phyloP scores from a whole-genome alignment of 306 rosid species.

The Luffa acutangula region DNA sequence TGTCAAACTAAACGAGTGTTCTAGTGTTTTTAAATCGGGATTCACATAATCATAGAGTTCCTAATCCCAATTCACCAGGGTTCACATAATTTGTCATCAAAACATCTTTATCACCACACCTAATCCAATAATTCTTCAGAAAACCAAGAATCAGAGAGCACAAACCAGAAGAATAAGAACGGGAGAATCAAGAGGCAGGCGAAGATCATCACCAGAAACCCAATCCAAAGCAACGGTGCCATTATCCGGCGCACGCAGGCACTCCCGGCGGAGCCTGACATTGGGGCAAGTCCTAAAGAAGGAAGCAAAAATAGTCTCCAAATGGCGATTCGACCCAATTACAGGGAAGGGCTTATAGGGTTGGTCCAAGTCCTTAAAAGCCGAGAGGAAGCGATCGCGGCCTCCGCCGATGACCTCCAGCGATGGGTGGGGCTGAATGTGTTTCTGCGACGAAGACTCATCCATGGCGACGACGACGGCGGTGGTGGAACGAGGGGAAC shows the following conservation, averaged over 20 bases:
- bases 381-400: conserved; percentile 36
- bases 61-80: not conserved
- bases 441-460: not conserved
- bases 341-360: conserved; percentile 51
- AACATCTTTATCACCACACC: not conserved
- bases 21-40: not conserved
- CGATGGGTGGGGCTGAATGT: conserved; percentile 31
- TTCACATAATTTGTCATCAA: not conserved
- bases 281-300: conserved; percentile 51
- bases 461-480: conserved; percentile 19
- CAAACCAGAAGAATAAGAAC: conserved; percentile 75
- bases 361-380: conserved; percentile 22
- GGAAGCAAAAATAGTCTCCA: conserved; percentile 79
- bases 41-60: not conserved
- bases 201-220: conserved; percentile 53
- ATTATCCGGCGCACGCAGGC: conserved; percentile 47
- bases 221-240: conserved; percentile 83
- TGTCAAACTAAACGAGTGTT: not conserved
- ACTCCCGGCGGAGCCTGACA: conserved; percentile 58
- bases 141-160: not conserved
- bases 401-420: conserved; percentile 59
- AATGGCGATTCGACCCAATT: conserved; percentile 51
- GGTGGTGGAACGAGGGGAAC: conserved; percentile 15
- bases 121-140: not conserved
- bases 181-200: conserved; percentile 43